Base-by-base conservation (phyloP, 805 yeast species). In the Candida nanaspora region DNA sequence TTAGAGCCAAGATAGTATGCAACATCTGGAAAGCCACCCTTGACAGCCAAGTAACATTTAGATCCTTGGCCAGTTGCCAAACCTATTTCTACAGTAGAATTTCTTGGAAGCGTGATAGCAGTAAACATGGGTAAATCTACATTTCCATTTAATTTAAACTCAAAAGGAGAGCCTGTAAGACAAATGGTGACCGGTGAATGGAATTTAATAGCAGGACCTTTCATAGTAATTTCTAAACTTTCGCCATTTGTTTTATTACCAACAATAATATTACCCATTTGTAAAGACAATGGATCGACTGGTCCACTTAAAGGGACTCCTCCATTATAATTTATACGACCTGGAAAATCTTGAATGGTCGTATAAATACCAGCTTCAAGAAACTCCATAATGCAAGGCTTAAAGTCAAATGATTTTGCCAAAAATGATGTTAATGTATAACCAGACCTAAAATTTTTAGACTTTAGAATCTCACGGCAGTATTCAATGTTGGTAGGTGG, bases 251-350 rank as follows among this genome's bases (percentile, higher is more conserved):
- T 64, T 50, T 81, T 75, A 63, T 91, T 93, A 45, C 97, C 98
- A 34, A 91, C 98, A 54, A 86, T 78, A 57, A 84, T 70, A 68
- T 91, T 91, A 18, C 96, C 96, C 46, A 86, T 61, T 53, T 96
- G 73, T 69, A 89, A 89, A 3, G 96, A 80, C 54, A 80, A 88
- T 45, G 80, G 76, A 64, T 91, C 98, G 98, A 91, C 93, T 44
- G 98, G 96, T 35, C 98, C 98, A 32, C 96, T 86, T 6, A 98
- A 97, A 20, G 98, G 98, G 41, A 91, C 98, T 59, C 98, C 98
- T 50, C 83, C 79, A 93, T 93, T 84, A 59, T 71, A 71, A 14
- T 87, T 82, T 41, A 70, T 69, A 68, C 98, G 81, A 39, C 95
- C 95, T 15, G 95, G 95, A 62, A 80, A 91, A 62, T 93, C 98